Evolutionary conservation across 768 basidiomycete species (phyloP), one percentile per base, ranked within the genome.

Genomic region (Podaxis sp.): DNA sequence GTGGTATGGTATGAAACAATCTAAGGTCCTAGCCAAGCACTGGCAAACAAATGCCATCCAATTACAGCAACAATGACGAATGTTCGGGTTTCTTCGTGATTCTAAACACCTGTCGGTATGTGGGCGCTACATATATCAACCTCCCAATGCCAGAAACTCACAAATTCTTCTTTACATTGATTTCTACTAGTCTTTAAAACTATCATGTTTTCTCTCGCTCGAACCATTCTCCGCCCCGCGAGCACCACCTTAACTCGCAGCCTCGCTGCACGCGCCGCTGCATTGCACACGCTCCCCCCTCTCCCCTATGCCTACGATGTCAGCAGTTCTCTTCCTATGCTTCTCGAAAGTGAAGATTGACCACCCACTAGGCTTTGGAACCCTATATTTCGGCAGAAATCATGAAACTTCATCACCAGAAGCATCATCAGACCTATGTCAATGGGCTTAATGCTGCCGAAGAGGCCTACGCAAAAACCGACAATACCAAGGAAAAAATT

Each of bases 351-450:
- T 0, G 38, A 40, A 44, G 42, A 0, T 16, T 54, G 9, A 38
- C 28, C 37, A 23, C 9, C 25, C 2, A 4, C 4, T 13, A 61
- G 59, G 95, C 85, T 55, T 91, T 98, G 70, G 91, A 95, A 80
- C 95, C 95, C n/a, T 88, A 86, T 78, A 96, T 98, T 78, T 90
- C 86, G 37, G 71, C 80, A 71, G 84, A 95, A 77, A 98, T 97
- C 77, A 98, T 96, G 95, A 83, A 78, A 59, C 90, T 96, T 54
- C 95, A 98, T 76, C 95, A 98, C 80, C 85, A 80, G 64, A 95
- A 95, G 81, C 95, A 98, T 72, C 95, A 98, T 71, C 93, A 95
- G 80, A 89, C 93, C 57, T 97, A 97, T 68, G 92, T 96, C 57
- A 95, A 86, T 68, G 90, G 88, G 1, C 84, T 98, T 72, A 98